These are phyloP conservation scores for Hericium rajendrae DNA, from an alignment of 768 basidiomycete species.

Conservation along the genomic window DNA sequence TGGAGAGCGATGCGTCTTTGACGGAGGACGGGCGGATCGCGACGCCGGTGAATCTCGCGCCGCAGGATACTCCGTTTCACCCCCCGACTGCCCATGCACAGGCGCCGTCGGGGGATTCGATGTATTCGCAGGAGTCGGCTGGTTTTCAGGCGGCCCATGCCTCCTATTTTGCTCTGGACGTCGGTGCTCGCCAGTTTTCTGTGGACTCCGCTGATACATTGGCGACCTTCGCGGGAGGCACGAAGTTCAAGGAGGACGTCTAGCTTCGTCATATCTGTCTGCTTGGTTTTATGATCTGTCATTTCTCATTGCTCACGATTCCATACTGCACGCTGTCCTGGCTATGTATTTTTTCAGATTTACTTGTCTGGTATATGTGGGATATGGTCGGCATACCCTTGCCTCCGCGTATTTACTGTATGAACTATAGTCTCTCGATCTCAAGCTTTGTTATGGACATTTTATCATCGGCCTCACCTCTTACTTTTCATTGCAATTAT, in stretches of 20 bases:
- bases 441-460: too few species aligned
- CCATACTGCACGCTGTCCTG: too few species aligned
- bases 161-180: not conserved
- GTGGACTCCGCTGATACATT: constrained; percentile 3
- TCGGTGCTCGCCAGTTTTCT: not conserved
- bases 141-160: too few species aligned
- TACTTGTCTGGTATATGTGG: too few species aligned
- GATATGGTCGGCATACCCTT: too few species aligned
- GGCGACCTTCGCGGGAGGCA: constrained; percentile 7
- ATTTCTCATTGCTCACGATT: too few species aligned
- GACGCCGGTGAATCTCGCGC: not conserved
- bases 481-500: too few species aligned
- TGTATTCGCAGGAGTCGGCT: not conserved
- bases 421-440: too few species aligned
- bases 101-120: not conserved
- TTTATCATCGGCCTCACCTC: too few species aligned
- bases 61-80: not conserved
- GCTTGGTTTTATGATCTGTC: too few species aligned
- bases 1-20: not conserved
- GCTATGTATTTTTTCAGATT: too few species aligned
- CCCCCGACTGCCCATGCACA: not conserved
- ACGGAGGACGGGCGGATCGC: not conserved
- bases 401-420: too few species aligned
- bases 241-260: constrained; percentile 3
- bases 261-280: not conserved